Conservation (phyloP, 2,329 filamentous ascomycete species). For the Dichotomopilus funicola region DNA sequence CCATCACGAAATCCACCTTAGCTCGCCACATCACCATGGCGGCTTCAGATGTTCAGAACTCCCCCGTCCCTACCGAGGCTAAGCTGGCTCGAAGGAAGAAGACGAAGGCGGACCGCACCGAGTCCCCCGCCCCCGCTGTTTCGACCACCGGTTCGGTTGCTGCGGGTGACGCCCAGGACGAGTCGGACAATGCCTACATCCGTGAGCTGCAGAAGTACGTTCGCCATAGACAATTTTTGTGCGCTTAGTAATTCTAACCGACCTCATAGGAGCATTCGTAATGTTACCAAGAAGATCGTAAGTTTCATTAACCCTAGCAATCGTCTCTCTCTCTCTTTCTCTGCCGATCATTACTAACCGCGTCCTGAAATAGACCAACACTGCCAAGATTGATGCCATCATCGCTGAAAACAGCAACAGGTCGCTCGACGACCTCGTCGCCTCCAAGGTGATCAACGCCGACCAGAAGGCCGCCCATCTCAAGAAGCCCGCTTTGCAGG, state of each 20-base stretch:
- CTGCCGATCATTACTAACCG: constrained; percentile 3
- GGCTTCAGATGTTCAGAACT: constrained; percentile 55
- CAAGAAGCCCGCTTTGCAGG: constrained; percentile 68
- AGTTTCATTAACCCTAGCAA: constrained; percentile 32
- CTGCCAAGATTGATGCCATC: constrained; percentile 64
- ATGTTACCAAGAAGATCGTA: constrained; percentile 91
- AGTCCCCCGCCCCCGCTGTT: constrained; percentile 49
- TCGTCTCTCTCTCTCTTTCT: background rate
- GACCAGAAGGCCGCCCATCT: constrained; percentile 72
- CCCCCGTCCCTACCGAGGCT: constrained; percentile 53
- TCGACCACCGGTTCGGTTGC: constrained; percentile 40
- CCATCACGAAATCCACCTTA: background rate
- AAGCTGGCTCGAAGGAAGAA: constrained; percentile 67
- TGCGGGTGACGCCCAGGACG: constrained; percentile 50
- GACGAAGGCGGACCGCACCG: constrained; percentile 48
- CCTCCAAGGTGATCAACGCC: constrained; percentile 66
- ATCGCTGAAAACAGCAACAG: constrained; percentile 63
- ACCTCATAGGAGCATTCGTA: constrained; percentile 69
- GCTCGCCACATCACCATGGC: constrained; percentile 46
- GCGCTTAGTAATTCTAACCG: constrained; percentile 13
- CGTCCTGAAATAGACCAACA: constrained; percentile 48
- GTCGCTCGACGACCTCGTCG: constrained; percentile 66
- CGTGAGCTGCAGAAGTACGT: constrained; percentile 85
- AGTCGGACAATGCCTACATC: constrained; percentile 69
- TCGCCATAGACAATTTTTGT: background rate